Percentiles rank a stretch among this genome's conserved stretches.
Conservation (phyloP, 148 eudicot genomes). For the Chenopodium berlandieri region DNA sequence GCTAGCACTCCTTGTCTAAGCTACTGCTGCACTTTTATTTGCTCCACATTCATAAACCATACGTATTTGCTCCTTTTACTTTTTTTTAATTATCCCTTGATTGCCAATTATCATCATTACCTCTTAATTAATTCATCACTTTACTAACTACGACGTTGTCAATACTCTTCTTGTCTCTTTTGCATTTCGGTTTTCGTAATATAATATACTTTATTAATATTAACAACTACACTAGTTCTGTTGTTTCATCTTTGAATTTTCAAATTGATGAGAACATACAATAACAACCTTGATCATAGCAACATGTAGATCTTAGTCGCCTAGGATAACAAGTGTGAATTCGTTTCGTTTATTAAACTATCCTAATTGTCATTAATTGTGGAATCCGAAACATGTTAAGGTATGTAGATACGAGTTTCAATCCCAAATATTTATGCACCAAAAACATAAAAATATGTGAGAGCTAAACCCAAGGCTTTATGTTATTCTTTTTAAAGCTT, state of each 20-base stretch:
- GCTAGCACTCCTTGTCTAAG: slow-evolving; percentile 17
- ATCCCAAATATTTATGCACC: too few relatives aligned
- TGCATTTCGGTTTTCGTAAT: neutral
- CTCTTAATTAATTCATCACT: slow-evolving; percentile 9
- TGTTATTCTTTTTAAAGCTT: too few relatives aligned
- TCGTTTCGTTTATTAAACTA: too few relatives aligned
- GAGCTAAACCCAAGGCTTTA: too few relatives aligned
- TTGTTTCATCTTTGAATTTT: neutral
- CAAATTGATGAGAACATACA: neutral
- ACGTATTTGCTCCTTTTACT: neutral
- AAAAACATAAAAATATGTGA: too few relatives aligned
- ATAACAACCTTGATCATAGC: neutral
- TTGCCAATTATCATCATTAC: slow-evolving; percentile 26
- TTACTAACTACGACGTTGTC: slow-evolving; percentile 22
- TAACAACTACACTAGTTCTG: neutral
- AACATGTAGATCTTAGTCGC: too few relatives aligned
- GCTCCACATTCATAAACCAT: slow-evolving; percentile 1
- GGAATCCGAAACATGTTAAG: too few relatives aligned
- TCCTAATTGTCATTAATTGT: too few relatives aligned
- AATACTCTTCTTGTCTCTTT: slow-evolving; percentile 16
- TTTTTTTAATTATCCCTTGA: neutral
- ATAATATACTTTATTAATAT: neutral
- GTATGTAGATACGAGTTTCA: too few relatives aligned
- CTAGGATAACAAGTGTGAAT: too few relatives aligned
- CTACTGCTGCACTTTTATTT: slow-evolving; percentile 17